phyloP scores from a whole-genome alignment of 305 asterid species.

The Fraxinus platypoda region DNA sequence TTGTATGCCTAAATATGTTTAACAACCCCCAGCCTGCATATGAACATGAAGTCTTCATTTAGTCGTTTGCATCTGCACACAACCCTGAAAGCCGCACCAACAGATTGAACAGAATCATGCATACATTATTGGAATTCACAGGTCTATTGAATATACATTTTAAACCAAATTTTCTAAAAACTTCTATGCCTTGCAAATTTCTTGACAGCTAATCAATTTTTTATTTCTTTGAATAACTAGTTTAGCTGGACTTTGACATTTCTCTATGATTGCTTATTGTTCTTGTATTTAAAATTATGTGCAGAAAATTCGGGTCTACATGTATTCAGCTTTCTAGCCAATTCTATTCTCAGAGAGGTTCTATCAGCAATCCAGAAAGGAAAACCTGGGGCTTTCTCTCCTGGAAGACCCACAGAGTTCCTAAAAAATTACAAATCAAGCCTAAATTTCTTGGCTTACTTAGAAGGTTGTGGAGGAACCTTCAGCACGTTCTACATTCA shows the following conservation, averaged over 20 bases:
- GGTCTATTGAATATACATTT: neutral
- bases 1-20: neutral
- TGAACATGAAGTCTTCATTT: neutral
- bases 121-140: neutral
- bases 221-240: constrained; percentile 13
- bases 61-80: neutral
- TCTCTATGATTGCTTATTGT: constrained; percentile 25
- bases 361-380: constrained; percentile 82
- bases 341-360: constrained; percentile 92
- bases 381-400: constrained; percentile 93
- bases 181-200: constrained; percentile 1
- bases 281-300: constrained; percentile 19
- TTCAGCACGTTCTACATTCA: neutral
- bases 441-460: constrained; percentile 76
- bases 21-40: neutral
- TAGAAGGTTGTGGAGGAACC: constrained; percentile 60
- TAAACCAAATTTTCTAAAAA: neutral
- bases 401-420: constrained; percentile 91
- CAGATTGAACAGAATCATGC: neutral
- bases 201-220: constrained; percentile 10
- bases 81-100: neutral
- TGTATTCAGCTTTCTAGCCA: constrained; percentile 87
- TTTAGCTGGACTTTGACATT: constrained; percentile 9
- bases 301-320: constrained; percentile 97
- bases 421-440: constrained; percentile 87